phyloP scores from a whole-genome alignment of 768 basidiomycete species.

The Leccinum imitatum region DNA sequence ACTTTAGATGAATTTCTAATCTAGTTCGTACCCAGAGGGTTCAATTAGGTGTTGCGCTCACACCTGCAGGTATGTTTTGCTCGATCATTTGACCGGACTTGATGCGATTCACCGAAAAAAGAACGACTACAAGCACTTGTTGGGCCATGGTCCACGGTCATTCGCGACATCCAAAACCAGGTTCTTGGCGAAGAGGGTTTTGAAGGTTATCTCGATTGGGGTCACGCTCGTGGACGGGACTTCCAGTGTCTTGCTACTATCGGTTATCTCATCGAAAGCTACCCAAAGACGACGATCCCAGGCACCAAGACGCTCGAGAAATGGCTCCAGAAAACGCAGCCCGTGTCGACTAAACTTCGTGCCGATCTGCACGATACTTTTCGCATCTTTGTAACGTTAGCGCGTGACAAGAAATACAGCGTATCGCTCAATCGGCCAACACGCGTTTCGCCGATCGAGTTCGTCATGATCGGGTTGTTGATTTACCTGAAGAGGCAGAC shows the following conservation, averaged over 20 bases:
- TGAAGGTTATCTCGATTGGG: constrained; percentile 42
- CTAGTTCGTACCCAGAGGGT: constrained; percentile 39
- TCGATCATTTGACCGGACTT: background rate
- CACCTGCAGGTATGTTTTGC: constrained; percentile 42
- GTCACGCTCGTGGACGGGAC: constrained; percentile 43
- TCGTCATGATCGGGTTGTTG: constrained; percentile 44
- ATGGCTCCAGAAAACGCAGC: constrained; percentile 34
- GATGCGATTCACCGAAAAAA: constrained; percentile 17
- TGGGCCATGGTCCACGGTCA: constrained; percentile 43
- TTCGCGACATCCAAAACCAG: constrained; percentile 40
- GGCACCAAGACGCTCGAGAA: constrained; percentile 34
- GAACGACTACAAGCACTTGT: constrained; percentile 53
- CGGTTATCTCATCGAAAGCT: constrained; percentile 32
- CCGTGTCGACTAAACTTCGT: constrained; percentile 29
- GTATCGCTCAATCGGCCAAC: constrained; percentile 34
- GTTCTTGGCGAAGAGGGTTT: constrained; percentile 38
- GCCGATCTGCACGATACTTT: constrained; percentile 34
- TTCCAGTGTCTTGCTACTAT: constrained; percentile 46
- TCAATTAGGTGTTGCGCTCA: constrained; percentile 50
- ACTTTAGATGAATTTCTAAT: background rate
- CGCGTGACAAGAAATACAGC: constrained; percentile 32
- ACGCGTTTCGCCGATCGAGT: constrained; percentile 44
- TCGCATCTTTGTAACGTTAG: constrained; percentile 35
- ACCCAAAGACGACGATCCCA: constrained; percentile 29
- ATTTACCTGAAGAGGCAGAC: constrained; percentile 36